Base-by-base conservation (phyloP, 345 rosid species). In the Psidium friedrichsthalianum region DNA sequence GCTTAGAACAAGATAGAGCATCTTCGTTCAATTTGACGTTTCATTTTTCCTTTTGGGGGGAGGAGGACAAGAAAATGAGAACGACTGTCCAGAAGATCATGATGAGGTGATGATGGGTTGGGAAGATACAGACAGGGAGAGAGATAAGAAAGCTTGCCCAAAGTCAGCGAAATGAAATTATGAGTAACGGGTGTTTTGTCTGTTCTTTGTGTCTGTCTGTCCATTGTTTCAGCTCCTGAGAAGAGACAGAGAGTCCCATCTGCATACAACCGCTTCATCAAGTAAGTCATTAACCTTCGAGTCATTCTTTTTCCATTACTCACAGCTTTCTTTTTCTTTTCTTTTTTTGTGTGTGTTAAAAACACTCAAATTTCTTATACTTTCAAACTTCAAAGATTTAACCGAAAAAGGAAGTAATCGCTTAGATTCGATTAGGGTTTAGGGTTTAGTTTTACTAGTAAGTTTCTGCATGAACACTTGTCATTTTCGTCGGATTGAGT, bases 181-280 rank as follows among this genome's bases (percentile, higher is more conserved):
- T 90, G 84, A 90, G 87, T 49, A 58, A 55, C 51, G 22, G 29
- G 51, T 55, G 69, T 91, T 87, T 88, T 82, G 53, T 91, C 88
- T 85, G 91, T 92, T 82, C 74, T 44, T 20, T 27, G 32, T 81
- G 25, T 87, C 40, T 69, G 82, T 29, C 14, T 54, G 56, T 92
- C 89, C 87, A 82, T 51, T 57, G 91, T 87, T 90, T 90, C 99
- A 98, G 99, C 98, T 88, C 99, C 99, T 56, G 99, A 95, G 92
- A 98, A 98, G 94, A 92, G 99, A 92, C 98, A 95, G 92, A 92
- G 99, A 94, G 99, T 98, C 92, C 99, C 99, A 88, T 98, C 99
- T 82, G 99, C 99, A 74, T 98, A 98, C 94, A 98, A 98, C 91
- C 96, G 99, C 92, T 98, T 98, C 92, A 98, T 98, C 94, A 98